Evolutionary conservation across 129 eudicot genomes (phyloP).

Genomic region (Flaveria trinervia): DNA sequence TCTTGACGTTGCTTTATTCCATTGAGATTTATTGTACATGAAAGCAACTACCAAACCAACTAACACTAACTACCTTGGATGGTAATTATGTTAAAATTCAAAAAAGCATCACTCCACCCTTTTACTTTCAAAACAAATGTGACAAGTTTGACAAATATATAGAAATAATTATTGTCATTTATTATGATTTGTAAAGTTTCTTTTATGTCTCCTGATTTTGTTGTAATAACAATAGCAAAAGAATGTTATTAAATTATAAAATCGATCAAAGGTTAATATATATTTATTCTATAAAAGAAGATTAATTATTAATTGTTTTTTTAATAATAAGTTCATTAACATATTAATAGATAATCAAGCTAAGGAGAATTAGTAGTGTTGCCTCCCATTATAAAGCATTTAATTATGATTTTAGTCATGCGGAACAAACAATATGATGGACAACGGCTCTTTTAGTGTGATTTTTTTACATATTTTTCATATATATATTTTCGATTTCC

Average conservation of each 20-base stretch:
- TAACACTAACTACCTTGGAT: constrained; percentile 31
- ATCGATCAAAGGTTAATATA: neutral
- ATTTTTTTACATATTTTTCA: too few species aligned
- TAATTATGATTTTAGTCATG: constrained; percentile 13
- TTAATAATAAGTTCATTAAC: neutral
- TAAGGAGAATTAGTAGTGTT: neutral
- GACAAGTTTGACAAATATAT: neutral
- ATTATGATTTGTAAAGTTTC: neutral
- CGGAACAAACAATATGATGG: neutral
- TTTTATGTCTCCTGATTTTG: neutral
- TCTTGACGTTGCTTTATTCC: constrained; percentile 11
- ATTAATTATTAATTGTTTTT: neutral
- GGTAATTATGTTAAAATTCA: constrained; percentile 16
- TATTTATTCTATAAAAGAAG: neutral
- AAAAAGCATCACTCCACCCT: neutral
- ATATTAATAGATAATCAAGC: neutral
- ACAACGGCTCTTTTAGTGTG: too few species aligned
- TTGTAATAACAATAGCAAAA: neutral
- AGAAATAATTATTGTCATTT: neutral
- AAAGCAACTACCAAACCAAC: constrained; percentile 42
- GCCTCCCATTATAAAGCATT: neutral
- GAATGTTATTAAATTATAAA: neutral
- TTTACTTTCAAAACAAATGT: neutral
- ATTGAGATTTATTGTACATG: constrained; percentile 19
- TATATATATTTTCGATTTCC: too few species aligned